phyloP scores from a whole-genome alignment of 2,329 filamentous ascomycete genomes.

The Clathrospora elynae region DNA sequence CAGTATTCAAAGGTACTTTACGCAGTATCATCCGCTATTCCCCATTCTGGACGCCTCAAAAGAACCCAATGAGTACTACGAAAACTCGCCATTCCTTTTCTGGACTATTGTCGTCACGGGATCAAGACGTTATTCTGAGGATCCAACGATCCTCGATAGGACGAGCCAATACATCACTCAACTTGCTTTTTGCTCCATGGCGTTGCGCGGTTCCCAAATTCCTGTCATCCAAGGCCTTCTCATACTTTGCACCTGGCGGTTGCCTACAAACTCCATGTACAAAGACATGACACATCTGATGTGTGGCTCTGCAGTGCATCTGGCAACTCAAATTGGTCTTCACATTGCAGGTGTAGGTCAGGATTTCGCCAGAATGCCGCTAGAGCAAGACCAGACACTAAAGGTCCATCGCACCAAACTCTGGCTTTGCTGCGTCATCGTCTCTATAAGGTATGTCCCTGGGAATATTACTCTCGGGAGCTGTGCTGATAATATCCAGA shows the following conservation, averaged over 20 bases:
- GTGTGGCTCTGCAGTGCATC: constrained; percentile 49
- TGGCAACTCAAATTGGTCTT: constrained; percentile 51
- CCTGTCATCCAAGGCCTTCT: constrained; percentile 49
- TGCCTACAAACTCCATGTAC: constrained; percentile 51
- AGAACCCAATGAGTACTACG: constrained; percentile 42
- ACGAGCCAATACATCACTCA: constrained; percentile 44
- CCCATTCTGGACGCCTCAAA: constrained; percentile 42
- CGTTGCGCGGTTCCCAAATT: constrained; percentile 44
- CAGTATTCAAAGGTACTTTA: constrained; percentile 36
- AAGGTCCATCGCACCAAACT: constrained; percentile 44
- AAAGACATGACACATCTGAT: constrained; percentile 50
- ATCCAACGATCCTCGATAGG: constrained; percentile 43
- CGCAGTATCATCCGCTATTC: constrained; percentile 42
- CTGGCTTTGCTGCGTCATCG: constrained; percentile 48
- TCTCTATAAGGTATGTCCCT: constrained; percentile 40
- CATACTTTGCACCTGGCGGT: constrained; percentile 50
- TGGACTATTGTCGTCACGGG: constrained; percentile 50
- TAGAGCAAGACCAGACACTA: constrained; percentile 45
- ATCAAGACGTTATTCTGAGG: constrained; percentile 45
- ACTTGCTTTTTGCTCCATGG: constrained; percentile 47
- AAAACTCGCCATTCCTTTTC: constrained; percentile 47
- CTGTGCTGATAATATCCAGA: constrained; percentile 24
- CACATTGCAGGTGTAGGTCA: constrained; percentile 49
- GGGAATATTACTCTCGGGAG: background rate
- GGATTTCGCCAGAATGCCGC: constrained; percentile 47